These are phyloP conservation scores for Pyricularia sp. DNA, from an alignment of 2,329 filamentous ascomycete species.

Conservation along the genomic window DNA sequence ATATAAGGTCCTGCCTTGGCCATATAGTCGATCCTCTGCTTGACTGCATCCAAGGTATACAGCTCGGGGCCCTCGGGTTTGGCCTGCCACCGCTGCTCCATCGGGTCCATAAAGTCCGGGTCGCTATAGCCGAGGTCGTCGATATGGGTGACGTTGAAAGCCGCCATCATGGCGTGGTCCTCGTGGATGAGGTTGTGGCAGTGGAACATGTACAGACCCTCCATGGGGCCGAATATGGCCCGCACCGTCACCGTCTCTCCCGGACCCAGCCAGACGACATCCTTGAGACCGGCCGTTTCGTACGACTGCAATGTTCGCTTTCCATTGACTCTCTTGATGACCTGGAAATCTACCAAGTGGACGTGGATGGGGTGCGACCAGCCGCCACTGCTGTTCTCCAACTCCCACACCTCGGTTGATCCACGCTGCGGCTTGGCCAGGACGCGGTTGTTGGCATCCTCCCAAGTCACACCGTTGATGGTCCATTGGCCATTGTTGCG, in stretches of 20 bases:
- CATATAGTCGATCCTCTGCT: constrained; percentile 17
- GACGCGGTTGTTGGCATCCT: constrained; percentile 26
- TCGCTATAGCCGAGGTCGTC: constrained; percentile 23
- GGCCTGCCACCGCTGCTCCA: constrained; percentile 22
- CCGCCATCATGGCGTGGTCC: constrained; percentile 30
- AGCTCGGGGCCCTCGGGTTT: constrained; percentile 14
- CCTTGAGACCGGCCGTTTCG: constrained; percentile 36
- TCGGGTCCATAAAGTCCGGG: constrained; percentile 22
- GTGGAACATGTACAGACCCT: constrained; percentile 33
- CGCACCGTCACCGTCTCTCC: constrained; percentile 32
- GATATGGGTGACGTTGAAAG: constrained; percentile 26
- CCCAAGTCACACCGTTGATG: constrained; percentile 29
- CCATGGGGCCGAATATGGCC: constrained; percentile 34
- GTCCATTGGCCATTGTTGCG: constrained; percentile 19
- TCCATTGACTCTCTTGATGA: constrained; percentile 31
- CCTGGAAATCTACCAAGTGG: constrained; percentile 39
- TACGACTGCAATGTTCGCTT: constrained; percentile 30
- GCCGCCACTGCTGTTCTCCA: constrained; percentile 26
- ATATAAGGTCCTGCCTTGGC: constrained; percentile 20
- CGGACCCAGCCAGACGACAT: constrained; percentile 35
- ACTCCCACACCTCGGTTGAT: constrained; percentile 26
- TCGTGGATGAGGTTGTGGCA: constrained; percentile 30
- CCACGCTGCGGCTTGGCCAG: constrained; percentile 27
- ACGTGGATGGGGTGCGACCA: constrained; percentile 38
- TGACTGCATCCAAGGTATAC: constrained; percentile 16